Evolutionary conservation across 23 red algal species (phyloP).

Genomic region (Gracilaria caudata): DNA sequence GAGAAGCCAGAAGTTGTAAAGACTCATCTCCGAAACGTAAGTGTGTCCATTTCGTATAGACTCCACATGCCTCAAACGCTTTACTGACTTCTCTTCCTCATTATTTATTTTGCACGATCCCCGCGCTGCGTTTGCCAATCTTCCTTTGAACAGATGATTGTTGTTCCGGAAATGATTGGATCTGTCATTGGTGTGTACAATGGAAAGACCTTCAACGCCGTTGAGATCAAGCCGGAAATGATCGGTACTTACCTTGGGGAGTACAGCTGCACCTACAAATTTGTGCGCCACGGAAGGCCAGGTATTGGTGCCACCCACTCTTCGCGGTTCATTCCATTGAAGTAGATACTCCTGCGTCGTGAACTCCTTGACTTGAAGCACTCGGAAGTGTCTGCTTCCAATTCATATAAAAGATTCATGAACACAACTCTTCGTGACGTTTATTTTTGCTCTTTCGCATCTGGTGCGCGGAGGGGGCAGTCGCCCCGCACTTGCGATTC

Average conservation of each 20-base stretch:
- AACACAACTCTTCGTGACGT: neutral
- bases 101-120: neutral
- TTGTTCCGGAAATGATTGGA: constrained; percentile 99
- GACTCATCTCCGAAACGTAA: constrained; percentile 93
- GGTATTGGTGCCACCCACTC: constrained; percentile 99
- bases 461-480: neutral
- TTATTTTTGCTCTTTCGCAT: neutral
- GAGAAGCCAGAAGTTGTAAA: constrained; percentile 93
- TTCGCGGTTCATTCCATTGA: constrained; percentile 98
- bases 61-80: neutral
- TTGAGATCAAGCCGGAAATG: constrained; percentile 97
- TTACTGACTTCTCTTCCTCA: neutral
- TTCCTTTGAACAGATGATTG: constrained; percentile 75
- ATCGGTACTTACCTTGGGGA: constrained; percentile 76
- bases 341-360: constrained; percentile 58
- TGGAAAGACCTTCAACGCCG: constrained; percentile 92
- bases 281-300: constrained; percentile 95
- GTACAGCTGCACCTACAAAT: constrained; percentile 95
- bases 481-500: too few species aligned
- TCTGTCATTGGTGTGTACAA: constrained; percentile 97
- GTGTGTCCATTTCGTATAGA: neutral
- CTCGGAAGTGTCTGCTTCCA: neutral
- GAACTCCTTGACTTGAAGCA: neutral
- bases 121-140: neutral
- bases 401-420: neutral